phyloP scores from a whole-genome alignment of 2,329 filamentous ascomycete species.

The Aspergillus neoniger region DNA sequence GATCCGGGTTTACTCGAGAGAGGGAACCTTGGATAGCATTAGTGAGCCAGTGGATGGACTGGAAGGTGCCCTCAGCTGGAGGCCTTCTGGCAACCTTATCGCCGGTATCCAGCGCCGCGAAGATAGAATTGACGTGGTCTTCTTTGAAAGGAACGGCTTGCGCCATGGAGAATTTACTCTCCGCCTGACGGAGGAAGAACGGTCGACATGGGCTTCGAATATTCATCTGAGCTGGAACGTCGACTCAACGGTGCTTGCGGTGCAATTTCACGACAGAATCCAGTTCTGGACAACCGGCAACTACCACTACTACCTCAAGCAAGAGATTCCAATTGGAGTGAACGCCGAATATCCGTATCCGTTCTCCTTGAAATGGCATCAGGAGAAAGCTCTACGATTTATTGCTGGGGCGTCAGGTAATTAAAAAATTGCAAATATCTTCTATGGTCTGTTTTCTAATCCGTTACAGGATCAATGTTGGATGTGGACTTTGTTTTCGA shows the following conservation, averaged over 20 bases:
- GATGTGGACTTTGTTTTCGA: slow-evolving; percentile 69
- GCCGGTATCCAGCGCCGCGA: slow-evolving; percentile 76
- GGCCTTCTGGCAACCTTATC: slow-evolving; percentile 85
- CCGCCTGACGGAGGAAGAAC: slow-evolving; percentile 62
- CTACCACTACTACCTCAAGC: slow-evolving; percentile 97
- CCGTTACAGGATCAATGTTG: slow-evolving; percentile 50
- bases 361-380: slow-evolving; percentile 67
- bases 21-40: slow-evolving; percentile 86
- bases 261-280: slow-evolving; percentile 71
- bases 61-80: slow-evolving; percentile 86
- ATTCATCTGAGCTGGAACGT: slow-evolving; percentile 82
- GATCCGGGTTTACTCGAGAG: slow-evolving; percentile 86
- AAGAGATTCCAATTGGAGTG: slow-evolving; percentile 65
- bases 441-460: slow-evolving; percentile 1
- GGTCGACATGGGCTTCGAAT: slow-evolving; percentile 55
- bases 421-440: slow-evolving; percentile 13
- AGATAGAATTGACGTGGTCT: slow-evolving; percentile 76
- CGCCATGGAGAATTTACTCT: slow-evolving; percentile 94
- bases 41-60: slow-evolving; percentile 92
- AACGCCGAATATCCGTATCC: slow-evolving; percentile 26
- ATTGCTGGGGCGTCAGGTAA: slow-evolving; percentile 56
- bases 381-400: slow-evolving; percentile 76
- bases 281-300: slow-evolving; percentile 97
- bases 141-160: slow-evolving; percentile 96
- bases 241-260: slow-evolving; percentile 86